Conservation (phyloP, 2,329 filamentous ascomycete genomes). For the Ascocoryne sarcoides region DNA sequence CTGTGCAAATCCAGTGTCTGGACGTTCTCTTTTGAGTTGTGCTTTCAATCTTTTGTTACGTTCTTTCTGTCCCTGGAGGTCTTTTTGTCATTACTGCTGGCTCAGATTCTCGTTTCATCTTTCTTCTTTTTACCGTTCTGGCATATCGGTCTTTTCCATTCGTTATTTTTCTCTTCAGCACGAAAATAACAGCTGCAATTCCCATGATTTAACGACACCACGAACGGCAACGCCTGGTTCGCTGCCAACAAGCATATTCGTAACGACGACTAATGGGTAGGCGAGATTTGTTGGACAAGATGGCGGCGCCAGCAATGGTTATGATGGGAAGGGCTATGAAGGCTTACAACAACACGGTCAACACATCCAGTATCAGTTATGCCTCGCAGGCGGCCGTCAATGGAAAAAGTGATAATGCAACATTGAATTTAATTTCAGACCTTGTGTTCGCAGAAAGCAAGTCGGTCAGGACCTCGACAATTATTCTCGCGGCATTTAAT, state of each 20-base stretch:
- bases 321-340: constrained; percentile 19
- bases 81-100: constrained; percentile 26
- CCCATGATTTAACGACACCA: constrained; percentile 27
- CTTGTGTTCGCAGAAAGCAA: constrained; percentile 33
- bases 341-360: constrained; percentile 9
- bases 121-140: constrained; percentile 23
- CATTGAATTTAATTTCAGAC: constrained; percentile 19
- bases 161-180: constrained; percentile 9
- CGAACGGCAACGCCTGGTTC: constrained; percentile 25
- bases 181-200: constrained; percentile 15
- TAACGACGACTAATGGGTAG: constrained; percentile 11
- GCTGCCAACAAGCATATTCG: constrained; percentile 18
- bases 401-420: constrained; percentile 10
- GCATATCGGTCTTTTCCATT: constrained; percentile 21
- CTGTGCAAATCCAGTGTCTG: constrained; percentile 16
- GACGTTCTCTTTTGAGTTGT: constrained; percentile 21
- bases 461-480: constrained; percentile 51
- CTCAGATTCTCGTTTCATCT: constrained; percentile 26
- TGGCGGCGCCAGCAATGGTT: constrained; percentile 19
- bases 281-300: constrained; percentile 10
- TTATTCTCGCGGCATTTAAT: constrained; percentile 54
- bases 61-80: constrained; percentile 20
- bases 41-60: constrained; percentile 21
- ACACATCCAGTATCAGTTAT: constrained; percentile 1
- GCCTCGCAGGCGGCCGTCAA: constrained; percentile 6